Evolutionary conservation across 768 basidiomycete species (phyloP).

Genomic region (Grammothele lineata): DNA sequence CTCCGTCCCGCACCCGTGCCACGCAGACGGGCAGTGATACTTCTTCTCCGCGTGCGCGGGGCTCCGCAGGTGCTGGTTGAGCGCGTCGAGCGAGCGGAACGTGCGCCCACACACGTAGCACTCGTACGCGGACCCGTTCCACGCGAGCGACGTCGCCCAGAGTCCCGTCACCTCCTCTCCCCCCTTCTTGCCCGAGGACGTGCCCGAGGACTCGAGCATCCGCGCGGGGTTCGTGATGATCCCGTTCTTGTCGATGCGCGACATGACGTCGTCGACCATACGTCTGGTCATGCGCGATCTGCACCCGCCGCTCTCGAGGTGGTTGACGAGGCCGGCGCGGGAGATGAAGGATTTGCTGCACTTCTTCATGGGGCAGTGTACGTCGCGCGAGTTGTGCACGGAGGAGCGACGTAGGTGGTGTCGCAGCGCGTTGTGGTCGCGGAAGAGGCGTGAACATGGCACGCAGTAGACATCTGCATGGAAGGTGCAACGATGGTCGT

Average conservation of each 20-base stretch:
- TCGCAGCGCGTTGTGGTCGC: constrained; percentile 33
- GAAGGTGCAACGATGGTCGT: constrained; percentile 27
- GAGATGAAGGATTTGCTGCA: constrained; percentile 50
- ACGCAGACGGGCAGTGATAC: constrained; percentile 46
- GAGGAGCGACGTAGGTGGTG: constrained; percentile 55
- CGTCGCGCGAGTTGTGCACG: constrained; percentile 37
- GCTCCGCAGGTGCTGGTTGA: constrained; percentile 65
- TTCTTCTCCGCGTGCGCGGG: constrained; percentile 50
- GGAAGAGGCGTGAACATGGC: constrained; percentile 41
- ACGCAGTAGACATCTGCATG: constrained; percentile 37
- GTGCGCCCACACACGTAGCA: constrained; percentile 56
- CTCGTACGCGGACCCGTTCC: constrained; percentile 47
- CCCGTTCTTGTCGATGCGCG: constrained; percentile 39
- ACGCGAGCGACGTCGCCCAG: constrained; percentile 36
- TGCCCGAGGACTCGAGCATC: too few species aligned
- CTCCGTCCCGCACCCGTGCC: constrained; percentile 34
- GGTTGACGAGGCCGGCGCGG: constrained; percentile 50
- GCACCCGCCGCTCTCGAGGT: constrained; percentile 61
- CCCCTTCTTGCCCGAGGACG: constrained; percentile 19
- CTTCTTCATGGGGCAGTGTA: constrained; percentile 34
- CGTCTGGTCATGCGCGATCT: constrained; percentile 40
- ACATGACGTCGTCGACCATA: constrained; percentile 33
- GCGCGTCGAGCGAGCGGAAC: constrained; percentile 36
- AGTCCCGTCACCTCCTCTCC: constrained; percentile 25
- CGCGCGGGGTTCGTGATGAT: constrained; percentile 54